A percentile compares a stretch with the other conserved stretches of the same genome.
These are phyloP conservation scores for Macrophomina pseudophaseolina DNA, from an alignment of 2,329 filamentous ascomycete genomes.

Conservation along the genomic window DNA sequence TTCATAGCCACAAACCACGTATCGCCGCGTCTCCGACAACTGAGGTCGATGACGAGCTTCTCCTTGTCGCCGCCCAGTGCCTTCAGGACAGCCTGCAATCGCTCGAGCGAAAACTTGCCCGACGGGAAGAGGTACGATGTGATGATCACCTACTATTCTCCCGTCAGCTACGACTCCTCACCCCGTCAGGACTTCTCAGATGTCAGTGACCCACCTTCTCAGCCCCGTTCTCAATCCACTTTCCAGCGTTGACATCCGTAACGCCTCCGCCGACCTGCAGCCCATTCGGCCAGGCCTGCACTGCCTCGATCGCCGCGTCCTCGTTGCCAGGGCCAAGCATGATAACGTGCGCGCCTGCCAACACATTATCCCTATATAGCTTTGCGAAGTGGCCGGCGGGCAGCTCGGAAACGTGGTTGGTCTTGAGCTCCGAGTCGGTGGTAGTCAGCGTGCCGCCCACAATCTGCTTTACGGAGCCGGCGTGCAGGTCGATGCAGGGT, in stretches of 20 bases:
- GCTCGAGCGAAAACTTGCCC: constrained; percentile 77
- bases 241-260: constrained; percentile 77
- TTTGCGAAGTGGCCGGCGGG: constrained; percentile 80
- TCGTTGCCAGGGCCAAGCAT: constrained; percentile 93
- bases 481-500: constrained; percentile 95
- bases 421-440: constrained; percentile 64
- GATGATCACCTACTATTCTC: constrained; percentile 79
- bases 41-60: constrained; percentile 93
- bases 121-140: constrained; percentile 93
- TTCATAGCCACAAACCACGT: constrained; percentile 98
- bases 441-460: constrained; percentile 82
- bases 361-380: constrained; percentile 76
- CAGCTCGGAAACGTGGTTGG: constrained; percentile 88
- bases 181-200: neutral
- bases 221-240: constrained; percentile 87
- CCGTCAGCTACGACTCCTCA: neutral
- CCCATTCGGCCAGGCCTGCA: constrained; percentile 76
- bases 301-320: constrained; percentile 75
- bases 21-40: constrained; percentile 77
- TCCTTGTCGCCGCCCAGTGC: constrained; percentile 74
- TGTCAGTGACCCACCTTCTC: constrained; percentile 70
- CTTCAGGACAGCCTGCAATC: constrained; percentile 74
- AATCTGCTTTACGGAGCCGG: constrained; percentile 98
- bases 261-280: constrained; percentile 96
- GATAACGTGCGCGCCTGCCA: constrained; percentile 89